Conservation (phyloP, 2,329 filamentous ascomycete species). For the Colletotrichum spinosum region DNA sequence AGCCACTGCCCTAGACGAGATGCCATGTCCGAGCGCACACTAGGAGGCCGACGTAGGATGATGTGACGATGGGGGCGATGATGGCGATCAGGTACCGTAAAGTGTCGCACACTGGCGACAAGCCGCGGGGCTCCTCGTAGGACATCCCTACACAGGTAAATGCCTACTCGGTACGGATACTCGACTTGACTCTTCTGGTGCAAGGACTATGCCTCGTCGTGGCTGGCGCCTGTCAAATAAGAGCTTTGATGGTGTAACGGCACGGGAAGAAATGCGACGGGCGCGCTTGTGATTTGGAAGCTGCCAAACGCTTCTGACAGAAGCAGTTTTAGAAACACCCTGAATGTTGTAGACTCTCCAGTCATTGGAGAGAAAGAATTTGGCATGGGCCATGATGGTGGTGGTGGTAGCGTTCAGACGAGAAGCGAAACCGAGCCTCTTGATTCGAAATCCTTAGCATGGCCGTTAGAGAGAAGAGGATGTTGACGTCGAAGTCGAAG, state of each 20-base stretch:
- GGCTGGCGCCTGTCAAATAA: constrained; percentile 30
- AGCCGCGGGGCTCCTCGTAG: no score
- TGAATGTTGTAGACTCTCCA: constrained; percentile 10
- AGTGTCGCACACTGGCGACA: no score
- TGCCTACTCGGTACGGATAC: background rate
- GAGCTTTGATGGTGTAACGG: constrained; percentile 33
- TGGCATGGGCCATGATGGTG: no score
- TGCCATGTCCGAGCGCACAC: constrained; percentile 1
- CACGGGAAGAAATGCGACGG: constrained; percentile 21
- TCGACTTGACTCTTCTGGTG: background rate
- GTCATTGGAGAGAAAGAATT: background rate
- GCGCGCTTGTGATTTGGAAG: constrained; percentile 35
- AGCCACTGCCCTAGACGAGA: constrained; percentile 1
- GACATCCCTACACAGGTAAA: background rate
- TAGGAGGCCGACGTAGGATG: constrained; percentile 2
- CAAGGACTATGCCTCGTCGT: constrained; percentile 25
- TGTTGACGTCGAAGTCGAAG: constrained; percentile 1
- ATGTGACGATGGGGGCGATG: background rate
- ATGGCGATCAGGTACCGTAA: constrained; percentile 3
- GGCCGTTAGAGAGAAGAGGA: background rate
- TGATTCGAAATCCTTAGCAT: constrained; percentile 2
- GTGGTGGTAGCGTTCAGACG: no score
- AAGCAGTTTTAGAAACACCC: constrained; percentile 35
- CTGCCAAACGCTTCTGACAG: constrained; percentile 38
- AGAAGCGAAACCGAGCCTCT: constrained; percentile 17